Evolutionary conservation across 2,329 filamentous ascomycete genomes (phyloP).

Genomic region (Nothophoma quercina): DNA sequence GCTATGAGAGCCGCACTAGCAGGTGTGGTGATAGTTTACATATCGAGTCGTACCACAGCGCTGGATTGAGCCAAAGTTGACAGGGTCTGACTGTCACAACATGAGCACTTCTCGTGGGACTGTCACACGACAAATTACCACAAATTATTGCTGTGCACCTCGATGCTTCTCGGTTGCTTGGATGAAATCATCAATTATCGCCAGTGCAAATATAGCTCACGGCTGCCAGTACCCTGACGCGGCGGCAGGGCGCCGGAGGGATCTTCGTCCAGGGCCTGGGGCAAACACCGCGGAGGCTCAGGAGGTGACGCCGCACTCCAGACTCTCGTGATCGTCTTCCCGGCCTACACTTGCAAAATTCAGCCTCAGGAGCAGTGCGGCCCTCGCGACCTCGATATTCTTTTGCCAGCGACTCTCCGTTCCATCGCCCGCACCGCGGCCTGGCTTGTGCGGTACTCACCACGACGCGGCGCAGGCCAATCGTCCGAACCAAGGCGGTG

Average conservation of each 20-base stretch:
- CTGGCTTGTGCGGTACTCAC: constrained; percentile 37
- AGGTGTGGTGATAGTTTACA: not conserved
- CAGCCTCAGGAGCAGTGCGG: not conserved
- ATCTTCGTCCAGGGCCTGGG: constrained; percentile 28
- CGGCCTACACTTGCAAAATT: not conserved
- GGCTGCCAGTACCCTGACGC: constrained; percentile 3
- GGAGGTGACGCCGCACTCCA: constrained; percentile 13
- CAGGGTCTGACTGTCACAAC: not conserved
- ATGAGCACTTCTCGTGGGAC: constrained; percentile 8
- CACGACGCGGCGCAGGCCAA: constrained; percentile 36
- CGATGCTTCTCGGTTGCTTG: not conserved
- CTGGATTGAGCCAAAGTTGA: not conserved
- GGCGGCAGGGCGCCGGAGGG: constrained; percentile 15
- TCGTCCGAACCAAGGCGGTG: constrained; percentile 14
- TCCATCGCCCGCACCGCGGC: constrained; percentile 22
- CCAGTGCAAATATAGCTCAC: not conserved
- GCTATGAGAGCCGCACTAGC: constrained; percentile 29
- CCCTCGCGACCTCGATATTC: not conserved
- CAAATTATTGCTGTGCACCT: constrained; percentile 3
- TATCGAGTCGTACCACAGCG: not conserved
- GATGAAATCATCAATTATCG: not conserved
- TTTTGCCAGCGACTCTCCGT: constrained; percentile 4
- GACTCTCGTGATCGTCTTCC: not conserved
- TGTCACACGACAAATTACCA: constrained; percentile 8
- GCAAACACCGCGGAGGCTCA: not conserved